phyloP scores from a whole-genome alignment of 2,329 filamentous ascomycete genomes.

The Colletotrichum aenigma region DNA sequence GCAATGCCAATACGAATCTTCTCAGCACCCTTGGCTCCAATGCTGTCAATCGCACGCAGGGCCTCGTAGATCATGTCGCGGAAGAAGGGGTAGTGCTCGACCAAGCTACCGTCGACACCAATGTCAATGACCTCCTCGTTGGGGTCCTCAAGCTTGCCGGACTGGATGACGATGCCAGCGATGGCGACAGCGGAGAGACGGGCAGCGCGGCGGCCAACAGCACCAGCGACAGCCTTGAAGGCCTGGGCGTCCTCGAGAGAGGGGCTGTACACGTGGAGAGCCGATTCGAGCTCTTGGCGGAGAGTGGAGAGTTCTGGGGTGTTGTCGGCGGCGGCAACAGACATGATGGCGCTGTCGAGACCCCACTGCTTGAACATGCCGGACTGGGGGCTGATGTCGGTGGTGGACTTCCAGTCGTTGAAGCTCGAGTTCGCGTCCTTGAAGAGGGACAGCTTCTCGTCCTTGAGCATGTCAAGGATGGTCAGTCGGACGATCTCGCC shows the following conservation, averaged over 20 bases:
- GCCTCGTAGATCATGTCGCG: conserved; percentile 87
- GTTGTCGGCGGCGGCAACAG: conserved; percentile 81
- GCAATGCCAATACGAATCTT: conserved; percentile 93
- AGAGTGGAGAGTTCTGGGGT: conserved; percentile 74
- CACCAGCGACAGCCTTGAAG: conserved; percentile 81
- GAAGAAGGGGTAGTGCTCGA: conserved; percentile 96
- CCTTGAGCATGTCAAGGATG: conserved; percentile 73
- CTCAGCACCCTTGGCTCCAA: conserved; percentile 80
- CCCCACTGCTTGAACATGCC: conserved; percentile 83
- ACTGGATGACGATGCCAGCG: conserved; percentile 81
- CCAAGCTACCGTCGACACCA: conserved; percentile 91
- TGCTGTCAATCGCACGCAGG: conserved; percentile 74
- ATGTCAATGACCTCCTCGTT: conserved; percentile 81
- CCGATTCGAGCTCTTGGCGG: conserved; percentile 77
- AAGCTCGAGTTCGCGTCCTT: conserved; percentile 73
- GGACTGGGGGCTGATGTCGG: conserved; percentile 67
- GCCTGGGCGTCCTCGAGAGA: conserved; percentile 85
- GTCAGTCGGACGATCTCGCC: conserved; percentile 89
- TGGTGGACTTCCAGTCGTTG: conserved; percentile 74
- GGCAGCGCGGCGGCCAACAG: conserved; percentile 87
- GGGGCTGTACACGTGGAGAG: conserved; percentile 76
- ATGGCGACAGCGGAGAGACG: conserved; percentile 88
- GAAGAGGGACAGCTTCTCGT: conserved; percentile 73
- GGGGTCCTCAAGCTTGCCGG: conserved; percentile 68
- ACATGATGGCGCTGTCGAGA: conserved; percentile 89